Percentiles rank a stretch among this genome's conserved stretches.
These are phyloP conservation scores for Talaromyces albobiverticillius DNA, from an alignment of 2,329 filamentous ascomycete species.

Conservation along the genomic window DNA sequence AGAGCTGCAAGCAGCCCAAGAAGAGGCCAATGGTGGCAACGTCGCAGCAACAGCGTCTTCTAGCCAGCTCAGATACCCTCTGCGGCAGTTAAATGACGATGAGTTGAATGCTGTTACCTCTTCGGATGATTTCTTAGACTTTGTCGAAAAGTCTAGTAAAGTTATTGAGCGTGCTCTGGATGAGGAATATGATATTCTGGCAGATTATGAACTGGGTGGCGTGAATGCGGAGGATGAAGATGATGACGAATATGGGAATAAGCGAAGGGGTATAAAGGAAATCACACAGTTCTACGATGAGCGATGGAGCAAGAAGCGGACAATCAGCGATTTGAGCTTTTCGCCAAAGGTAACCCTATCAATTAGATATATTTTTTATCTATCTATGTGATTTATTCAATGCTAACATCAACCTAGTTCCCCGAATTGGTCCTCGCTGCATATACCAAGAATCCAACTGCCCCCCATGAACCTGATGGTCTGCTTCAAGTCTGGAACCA, in stretches of 20 bases:
- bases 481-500: slow-evolving; percentile 96
- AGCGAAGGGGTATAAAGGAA: slow-evolving; percentile 61
- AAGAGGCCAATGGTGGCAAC: slow-evolving; percentile 31
- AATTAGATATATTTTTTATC: no score
- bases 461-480: slow-evolving; percentile 89
- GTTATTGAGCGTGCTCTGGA: slow-evolving; percentile 94
- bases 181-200: slow-evolving; percentile 92
- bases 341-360: slow-evolving; percentile 79
- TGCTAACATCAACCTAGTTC: no score
- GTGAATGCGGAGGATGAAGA: slow-evolving; percentile 72
- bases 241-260: slow-evolving; percentile 59
- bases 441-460: slow-evolving; percentile 95
- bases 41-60: slow-evolving; percentile 35
- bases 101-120: slow-evolving; percentile 87
- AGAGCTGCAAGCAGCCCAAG: slow-evolving; percentile 71
- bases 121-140: slow-evolving; percentile 90
- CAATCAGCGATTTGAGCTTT: slow-evolving; percentile 94
- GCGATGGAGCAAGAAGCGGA: slow-evolving; percentile 93
- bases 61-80: slow-evolving; percentile 63
- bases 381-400: no score
- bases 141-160: slow-evolving; percentile 92
- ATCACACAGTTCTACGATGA: slow-evolving; percentile 92
- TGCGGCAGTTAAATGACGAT: slow-evolving; percentile 74
- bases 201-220: slow-evolving; percentile 84
- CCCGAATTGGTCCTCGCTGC: slow-evolving; percentile 89